Evolutionary conservation across 345 rosid species (phyloP).

Genomic region (Clarkia xantiana): DNA sequence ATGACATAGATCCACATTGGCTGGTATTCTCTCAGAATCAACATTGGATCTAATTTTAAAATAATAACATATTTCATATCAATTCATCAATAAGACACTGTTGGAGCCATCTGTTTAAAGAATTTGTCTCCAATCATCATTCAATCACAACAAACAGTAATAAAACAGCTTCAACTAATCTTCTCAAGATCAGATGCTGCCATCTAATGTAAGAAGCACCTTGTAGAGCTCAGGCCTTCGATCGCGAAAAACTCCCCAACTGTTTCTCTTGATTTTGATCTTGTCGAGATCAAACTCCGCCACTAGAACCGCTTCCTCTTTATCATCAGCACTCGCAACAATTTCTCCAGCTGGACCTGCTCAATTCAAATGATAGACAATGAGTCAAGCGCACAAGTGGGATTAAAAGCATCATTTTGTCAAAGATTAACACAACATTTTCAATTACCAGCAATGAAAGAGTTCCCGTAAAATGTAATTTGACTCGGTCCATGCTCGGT

Average conservation of each 20-base stretch:
- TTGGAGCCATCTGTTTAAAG: no score
- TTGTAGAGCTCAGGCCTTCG: conserved; percentile 75
- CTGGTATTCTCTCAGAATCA: no score
- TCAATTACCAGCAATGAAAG: conserved; percentile 81
- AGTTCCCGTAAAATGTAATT: conserved; percentile 74
- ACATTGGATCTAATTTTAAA: no score
- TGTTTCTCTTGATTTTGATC: conserved; percentile 57
- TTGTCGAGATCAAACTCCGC: conserved; percentile 66
- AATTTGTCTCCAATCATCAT: no score
- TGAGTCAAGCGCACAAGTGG: background rate
- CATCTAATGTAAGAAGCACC: conserved; percentile 86
- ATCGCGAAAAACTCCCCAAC: conserved; percentile 93
- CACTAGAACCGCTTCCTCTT: conserved; percentile 62
- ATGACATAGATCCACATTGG: no score
- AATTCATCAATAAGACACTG: no score
- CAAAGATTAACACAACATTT: background rate
- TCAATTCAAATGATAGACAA: background rate
- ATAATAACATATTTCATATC: no score
- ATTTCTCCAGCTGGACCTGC: conserved; percentile 82
- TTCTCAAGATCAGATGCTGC: conserved; percentile 15
- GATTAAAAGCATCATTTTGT: background rate
- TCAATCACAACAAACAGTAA: no score
- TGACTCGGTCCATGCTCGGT: conserved; percentile 75
- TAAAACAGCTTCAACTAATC: no score
- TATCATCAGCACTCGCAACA: conserved; percentile 54